phyloP scores from a whole-genome alignment of 768 basidiomycete genomes.

The Boletus reticulatus region DNA sequence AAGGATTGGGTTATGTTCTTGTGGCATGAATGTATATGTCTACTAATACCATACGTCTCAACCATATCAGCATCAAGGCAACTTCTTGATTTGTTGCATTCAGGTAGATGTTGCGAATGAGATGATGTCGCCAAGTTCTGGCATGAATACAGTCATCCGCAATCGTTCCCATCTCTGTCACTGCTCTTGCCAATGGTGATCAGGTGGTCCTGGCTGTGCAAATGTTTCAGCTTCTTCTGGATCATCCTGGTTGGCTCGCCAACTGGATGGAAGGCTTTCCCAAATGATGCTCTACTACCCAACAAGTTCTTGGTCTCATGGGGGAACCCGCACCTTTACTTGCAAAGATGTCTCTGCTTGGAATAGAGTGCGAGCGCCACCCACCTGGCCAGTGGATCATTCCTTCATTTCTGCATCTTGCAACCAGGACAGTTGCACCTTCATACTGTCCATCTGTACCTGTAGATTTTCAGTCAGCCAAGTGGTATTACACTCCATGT shows the following conservation, averaged over 20 bases:
- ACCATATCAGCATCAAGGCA: conserved; percentile 39
- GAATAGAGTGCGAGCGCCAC: conserved; percentile 18
- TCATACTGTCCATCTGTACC: too few species aligned
- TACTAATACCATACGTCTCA: not conserved
- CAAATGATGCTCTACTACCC: conserved; percentile 34
- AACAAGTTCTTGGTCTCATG: conserved; percentile 31
- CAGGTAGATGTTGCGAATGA: conserved; percentile 42
- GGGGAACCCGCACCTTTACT: conserved; percentile 13
- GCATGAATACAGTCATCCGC: conserved; percentile 44
- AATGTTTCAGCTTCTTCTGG: conserved; percentile 48
- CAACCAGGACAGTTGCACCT: too few species aligned
- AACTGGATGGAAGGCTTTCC: conserved; percentile 39
- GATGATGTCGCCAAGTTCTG: conserved; percentile 43
- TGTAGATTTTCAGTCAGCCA: too few species aligned
- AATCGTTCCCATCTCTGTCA: conserved; percentile 44
- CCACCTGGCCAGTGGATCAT: conserved; percentile 17
- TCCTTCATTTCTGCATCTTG: conserved; percentile 25
- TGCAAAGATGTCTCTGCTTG: not conserved
- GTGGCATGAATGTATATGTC: not conserved
- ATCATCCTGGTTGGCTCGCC: conserved; percentile 42
- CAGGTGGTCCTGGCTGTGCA: conserved; percentile 43
- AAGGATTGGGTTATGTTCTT: conserved; percentile 38
- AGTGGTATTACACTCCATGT: too few species aligned
- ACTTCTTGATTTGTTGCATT: conserved; percentile 42
- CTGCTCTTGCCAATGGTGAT: conserved; percentile 41